phyloP scores from a whole-genome alignment of 1,139 yeast species.

The Yamadazyma blattariae region DNA sequence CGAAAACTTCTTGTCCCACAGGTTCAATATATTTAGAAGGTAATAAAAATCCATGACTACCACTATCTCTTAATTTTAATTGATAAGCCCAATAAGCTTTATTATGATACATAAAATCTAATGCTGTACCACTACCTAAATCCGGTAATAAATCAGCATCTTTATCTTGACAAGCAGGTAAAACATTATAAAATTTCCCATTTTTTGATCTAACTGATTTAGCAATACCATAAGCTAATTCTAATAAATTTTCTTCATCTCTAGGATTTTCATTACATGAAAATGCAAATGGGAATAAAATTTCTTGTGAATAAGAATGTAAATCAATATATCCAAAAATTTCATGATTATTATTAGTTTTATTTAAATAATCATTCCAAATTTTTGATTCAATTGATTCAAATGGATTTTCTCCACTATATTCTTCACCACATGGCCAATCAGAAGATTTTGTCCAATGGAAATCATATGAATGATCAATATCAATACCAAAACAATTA shows the following conservation, averaged over 20 bases:
- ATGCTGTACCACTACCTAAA: constrained; percentile 75
- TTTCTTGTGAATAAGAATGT: constrained; percentile 83
- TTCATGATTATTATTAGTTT: constrained; percentile 55
- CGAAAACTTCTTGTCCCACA: constrained; percentile 72
- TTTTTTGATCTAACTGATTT: constrained; percentile 64
- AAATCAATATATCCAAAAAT: constrained; percentile 77
- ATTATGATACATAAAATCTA: constrained; percentile 82
- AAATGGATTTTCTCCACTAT: constrained; percentile 72
- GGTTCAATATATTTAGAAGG: constrained; percentile 72
- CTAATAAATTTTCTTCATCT: constrained; percentile 77
- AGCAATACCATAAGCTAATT: constrained; percentile 76
- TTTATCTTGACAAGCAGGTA: constrained; percentile 78
- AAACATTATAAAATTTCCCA: constrained; percentile 64
- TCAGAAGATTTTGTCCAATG: constrained; percentile 68
- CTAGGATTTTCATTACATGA: constrained; percentile 72
- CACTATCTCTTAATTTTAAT: constrained; percentile 76
- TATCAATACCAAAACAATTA: constrained; percentile 76
- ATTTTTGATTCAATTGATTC: constrained; percentile 72
- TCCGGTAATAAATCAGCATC: constrained; percentile 70
- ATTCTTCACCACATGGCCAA: constrained; percentile 79
- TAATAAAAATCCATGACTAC: constrained; percentile 77
- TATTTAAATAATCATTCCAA: constrained; percentile 63
- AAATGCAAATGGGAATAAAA: constrained; percentile 79
- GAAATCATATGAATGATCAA: constrained; percentile 79
- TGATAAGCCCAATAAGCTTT: constrained; percentile 85